Percentiles rank a stretch among this genome's conserved stretches.
These are phyloP conservation scores for Teratosphaeria zuluensis DNA, from an alignment of 2,329 filamentous ascomycete genomes.

Conservation along the genomic window DNA sequence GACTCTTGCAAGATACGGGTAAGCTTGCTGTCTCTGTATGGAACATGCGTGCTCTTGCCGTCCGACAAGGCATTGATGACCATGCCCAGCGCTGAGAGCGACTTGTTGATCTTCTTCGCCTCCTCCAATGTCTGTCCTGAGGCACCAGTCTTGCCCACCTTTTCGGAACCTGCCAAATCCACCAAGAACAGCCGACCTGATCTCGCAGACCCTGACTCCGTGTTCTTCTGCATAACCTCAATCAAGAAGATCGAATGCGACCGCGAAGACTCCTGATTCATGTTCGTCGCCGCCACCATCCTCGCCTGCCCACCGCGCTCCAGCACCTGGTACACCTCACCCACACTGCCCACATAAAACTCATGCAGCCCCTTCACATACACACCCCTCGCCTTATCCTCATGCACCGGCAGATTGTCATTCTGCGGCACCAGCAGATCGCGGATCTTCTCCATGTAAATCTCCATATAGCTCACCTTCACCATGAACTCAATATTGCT, in stretches of 20 bases:
- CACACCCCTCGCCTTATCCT: constrained; percentile 90
- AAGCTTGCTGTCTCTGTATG: constrained; percentile 95
- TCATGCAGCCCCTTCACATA: constrained; percentile 94
- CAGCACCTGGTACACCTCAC: constrained; percentile 96
- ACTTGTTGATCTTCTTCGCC: constrained; percentile 99
- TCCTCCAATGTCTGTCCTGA: constrained; percentile 96
- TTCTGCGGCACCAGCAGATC: constrained; percentile 88
- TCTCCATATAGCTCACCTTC: constrained; percentile 97
- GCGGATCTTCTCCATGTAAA: constrained; percentile 98
- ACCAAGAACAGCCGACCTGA: constrained; percentile 95
- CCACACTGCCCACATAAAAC: constrained; percentile 89
- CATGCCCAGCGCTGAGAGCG: constrained; percentile 94
- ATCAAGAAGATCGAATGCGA: constrained; percentile 98
- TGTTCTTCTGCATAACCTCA: constrained; percentile 94
- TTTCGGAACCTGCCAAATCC: constrained; percentile 95
- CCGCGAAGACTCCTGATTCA: constrained; percentile 97
- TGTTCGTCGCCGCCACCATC: constrained; percentile 93
- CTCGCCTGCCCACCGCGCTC: constrained; percentile 79
- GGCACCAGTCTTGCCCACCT: constrained; percentile 95
- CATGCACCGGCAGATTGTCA: constrained; percentile 94
- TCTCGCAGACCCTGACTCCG: constrained; percentile 91
- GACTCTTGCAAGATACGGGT: constrained; percentile 96
- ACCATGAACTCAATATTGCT: constrained; percentile 98
- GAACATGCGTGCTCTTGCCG: constrained; percentile 90
- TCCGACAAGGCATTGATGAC: constrained; percentile 97